These are phyloP conservation scores for Begonia peltatifolia DNA, from an alignment of 306 rosid genomes.

Conservation along the genomic window DNA sequence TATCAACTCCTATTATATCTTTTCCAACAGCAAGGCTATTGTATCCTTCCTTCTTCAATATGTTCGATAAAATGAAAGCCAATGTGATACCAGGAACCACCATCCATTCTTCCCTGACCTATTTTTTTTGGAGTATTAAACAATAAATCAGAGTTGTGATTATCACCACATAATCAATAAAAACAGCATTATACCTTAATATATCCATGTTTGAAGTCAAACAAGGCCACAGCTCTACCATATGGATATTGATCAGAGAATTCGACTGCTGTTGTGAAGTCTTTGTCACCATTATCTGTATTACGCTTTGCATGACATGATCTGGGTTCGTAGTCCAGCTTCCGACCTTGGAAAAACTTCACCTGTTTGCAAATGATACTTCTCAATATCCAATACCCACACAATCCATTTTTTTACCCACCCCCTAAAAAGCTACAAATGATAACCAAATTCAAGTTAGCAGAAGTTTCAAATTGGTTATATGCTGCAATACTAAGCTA, in stretches of 20 bases:
- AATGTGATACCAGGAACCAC: constrained; percentile 21
- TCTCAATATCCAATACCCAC: too few species aligned
- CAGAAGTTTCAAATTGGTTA: too few species aligned
- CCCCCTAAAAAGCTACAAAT: too few species aligned
- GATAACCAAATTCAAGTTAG: too few species aligned
- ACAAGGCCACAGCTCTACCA: not conserved
- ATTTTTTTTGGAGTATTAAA: not conserved
- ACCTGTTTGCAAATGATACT: not conserved
- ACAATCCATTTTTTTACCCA: too few species aligned
- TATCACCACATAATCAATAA: not conserved
- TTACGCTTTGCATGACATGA: not conserved
- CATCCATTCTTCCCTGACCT: constrained; percentile 33
- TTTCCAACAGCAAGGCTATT: constrained; percentile 27
- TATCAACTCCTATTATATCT: constrained; percentile 18
- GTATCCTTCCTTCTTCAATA: constrained; percentile 25
- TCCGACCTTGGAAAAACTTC: not conserved
- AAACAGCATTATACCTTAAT: not conserved
- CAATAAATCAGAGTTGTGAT: not conserved
- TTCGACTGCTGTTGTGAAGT: not conserved
- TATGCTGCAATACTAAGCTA: too few species aligned
- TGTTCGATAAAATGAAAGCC: constrained; percentile 14
- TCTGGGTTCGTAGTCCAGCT: not conserved
- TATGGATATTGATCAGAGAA: not conserved
- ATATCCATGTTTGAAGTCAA: not conserved
- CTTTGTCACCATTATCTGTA: not conserved